Conservation (phyloP, 352 stramenopile species). For the Phytophthora cactorum region DNA sequence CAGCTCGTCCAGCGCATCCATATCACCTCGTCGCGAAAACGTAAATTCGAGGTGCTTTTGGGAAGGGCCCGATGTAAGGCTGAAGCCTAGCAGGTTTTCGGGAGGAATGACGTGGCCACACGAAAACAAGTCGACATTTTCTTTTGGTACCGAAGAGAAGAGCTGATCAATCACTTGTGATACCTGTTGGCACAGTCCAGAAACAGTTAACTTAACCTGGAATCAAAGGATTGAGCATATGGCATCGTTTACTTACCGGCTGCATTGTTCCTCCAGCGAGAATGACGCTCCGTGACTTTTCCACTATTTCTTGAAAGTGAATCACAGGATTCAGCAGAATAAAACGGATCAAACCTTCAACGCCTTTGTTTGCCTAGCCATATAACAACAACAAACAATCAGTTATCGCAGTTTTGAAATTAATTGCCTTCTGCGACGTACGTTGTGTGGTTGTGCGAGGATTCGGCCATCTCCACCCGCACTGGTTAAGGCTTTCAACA, state of each 20-base stretch:
- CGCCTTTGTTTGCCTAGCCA: slow-evolving; percentile 47
- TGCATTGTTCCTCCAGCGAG: slow-evolving; percentile 98
- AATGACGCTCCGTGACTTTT: slow-evolving; percentile 94
- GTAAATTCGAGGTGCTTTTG: slow-evolving; percentile 95
- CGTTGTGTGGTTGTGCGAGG: slow-evolving; percentile 65
- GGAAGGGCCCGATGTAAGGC: slow-evolving; percentile 78
- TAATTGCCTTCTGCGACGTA: slow-evolving; percentile 28
- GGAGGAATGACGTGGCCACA: slow-evolving; percentile 98
- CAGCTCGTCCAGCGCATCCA: slow-evolving; percentile 94
- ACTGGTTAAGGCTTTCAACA: slow-evolving; percentile 82
- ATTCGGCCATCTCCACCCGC: slow-evolving; percentile 75
- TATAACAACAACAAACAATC: slow-evolving; percentile 21
- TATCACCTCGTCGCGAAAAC: slow-evolving; percentile 74
- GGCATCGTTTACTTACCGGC: slow-evolving; percentile 59
- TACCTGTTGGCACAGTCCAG: slow-evolving; percentile 49
- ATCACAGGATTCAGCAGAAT: slow-evolving; percentile 95
- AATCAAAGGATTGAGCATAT: not conserved
- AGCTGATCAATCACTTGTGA: slow-evolving; percentile 95
- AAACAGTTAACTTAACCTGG: slow-evolving; percentile 10
- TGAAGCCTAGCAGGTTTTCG: slow-evolving; percentile 90
- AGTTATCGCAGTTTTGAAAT: not conserved
- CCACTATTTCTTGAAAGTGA: slow-evolving; percentile 96
- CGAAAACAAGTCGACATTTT: slow-evolving; percentile 94
- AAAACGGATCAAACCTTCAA: slow-evolving; percentile 90
- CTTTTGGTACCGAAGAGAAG: slow-evolving; percentile 80